These are phyloP conservation scores for Amphicarpaea edgeworthii DNA, from an alignment of 306 rosid species.

Conservation along the genomic window DNA sequence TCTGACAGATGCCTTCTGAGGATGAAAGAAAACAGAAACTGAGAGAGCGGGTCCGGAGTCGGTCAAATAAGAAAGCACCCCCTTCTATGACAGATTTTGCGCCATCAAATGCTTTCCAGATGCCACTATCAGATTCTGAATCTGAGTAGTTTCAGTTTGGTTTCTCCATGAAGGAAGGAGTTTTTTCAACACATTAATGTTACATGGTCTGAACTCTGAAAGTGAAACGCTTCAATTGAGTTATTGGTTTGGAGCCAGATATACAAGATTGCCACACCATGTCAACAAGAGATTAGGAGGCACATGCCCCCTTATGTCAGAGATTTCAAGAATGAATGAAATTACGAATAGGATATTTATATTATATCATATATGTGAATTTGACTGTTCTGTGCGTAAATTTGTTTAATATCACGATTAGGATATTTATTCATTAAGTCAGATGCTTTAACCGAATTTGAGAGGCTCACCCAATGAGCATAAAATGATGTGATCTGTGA, in stretches of 20 bases:
- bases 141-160: slow-evolving; percentile 59
- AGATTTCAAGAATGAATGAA: neutral
- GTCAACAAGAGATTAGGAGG: slow-evolving; percentile 3
- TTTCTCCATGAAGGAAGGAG: slow-evolving; percentile 19
- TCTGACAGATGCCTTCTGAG: slow-evolving; percentile 47
- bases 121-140: slow-evolving; percentile 72
- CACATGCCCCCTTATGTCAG: neutral
- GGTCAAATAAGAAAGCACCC: slow-evolving; percentile 43
- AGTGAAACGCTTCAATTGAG: slow-evolving; percentile 18
- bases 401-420: neutral
- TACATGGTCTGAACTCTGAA: slow-evolving; percentile 29
- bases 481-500: neutral
- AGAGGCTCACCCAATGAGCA: neutral
- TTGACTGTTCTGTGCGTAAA: neutral
- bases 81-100: slow-evolving; percentile 75
- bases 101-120: slow-evolving; percentile 73
- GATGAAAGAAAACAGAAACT: slow-evolving; percentile 56
- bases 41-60: slow-evolving; percentile 47
- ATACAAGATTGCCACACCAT: neutral
- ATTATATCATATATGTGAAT: neutral
- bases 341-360: neutral
- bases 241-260: slow-evolving; percentile 22
- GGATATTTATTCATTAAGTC: neutral
- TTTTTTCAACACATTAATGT: slow-evolving; percentile 29
- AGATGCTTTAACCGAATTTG: neutral